These are phyloP conservation scores for Dalechampia spathulata DNA, from an alignment of 441 rosid genomes.

Conservation along the genomic window DNA sequence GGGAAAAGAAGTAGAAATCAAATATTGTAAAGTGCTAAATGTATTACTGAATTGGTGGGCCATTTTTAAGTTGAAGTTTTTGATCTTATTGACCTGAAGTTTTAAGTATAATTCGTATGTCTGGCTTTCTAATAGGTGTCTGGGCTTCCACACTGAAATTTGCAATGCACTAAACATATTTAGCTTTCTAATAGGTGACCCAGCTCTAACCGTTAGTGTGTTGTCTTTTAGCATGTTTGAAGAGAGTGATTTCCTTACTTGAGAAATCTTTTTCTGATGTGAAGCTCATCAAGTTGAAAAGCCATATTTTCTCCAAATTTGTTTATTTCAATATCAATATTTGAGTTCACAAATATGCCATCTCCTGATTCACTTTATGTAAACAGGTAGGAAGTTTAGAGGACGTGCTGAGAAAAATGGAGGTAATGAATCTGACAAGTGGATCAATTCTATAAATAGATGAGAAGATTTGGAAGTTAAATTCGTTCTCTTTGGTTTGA, in stretches of 20 bases:
- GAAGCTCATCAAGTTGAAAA: not conserved
- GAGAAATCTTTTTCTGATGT: not conserved
- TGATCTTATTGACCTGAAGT: no score
- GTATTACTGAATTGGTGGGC: no score
- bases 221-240: not conserved
- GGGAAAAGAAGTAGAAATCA: no score
- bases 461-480: constrained; percentile 12
- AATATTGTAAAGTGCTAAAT: no score
- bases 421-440: constrained; percentile 36
- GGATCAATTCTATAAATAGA: not conserved
- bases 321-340: not conserved
- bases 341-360: not conserved
- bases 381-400: constrained; percentile 84
- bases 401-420: constrained; percentile 85
- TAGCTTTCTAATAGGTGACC: not conserved
- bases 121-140: no score
- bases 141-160: no score
- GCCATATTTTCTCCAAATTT: not conserved
- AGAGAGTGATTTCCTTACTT: not conserved
- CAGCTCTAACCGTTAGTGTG: no score
- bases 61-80: no score
- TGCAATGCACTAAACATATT: not conserved
- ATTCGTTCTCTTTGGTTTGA: constrained; percentile 7
- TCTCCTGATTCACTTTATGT: constrained; percentile 14
- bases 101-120: no score